Percentiles rank a stretch among this genome's conserved stretches.
These are phyloP conservation scores for Geosiphon pyriformis DNA, from an alignment of 192 early-diverging fungal genomes.

Conservation along the genomic window DNA sequence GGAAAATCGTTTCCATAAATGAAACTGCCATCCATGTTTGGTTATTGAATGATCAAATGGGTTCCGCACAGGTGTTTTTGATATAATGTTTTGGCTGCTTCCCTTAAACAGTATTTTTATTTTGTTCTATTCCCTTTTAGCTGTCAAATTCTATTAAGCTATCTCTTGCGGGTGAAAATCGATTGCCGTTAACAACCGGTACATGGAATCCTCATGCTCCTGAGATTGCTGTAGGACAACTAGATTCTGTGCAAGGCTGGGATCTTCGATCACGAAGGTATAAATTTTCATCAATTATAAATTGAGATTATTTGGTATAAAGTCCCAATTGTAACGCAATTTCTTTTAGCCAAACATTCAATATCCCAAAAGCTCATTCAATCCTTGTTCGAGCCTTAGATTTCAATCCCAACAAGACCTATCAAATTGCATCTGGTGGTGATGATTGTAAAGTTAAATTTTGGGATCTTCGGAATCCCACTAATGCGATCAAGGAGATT, in stretches of 20 bases:
- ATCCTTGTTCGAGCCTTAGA: constrained; percentile 67
- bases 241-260: constrained; percentile 59
- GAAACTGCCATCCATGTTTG: constrained; percentile 45
- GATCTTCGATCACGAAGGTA: constrained; percentile 57
- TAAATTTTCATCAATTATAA: too few relatives aligned
- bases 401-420: constrained; percentile 84
- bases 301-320: not conserved
- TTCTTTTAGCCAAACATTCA: constrained; percentile 38
- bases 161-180: constrained; percentile 24
- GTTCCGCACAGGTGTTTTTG: constrained; percentile 35
- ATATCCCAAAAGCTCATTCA: constrained; percentile 65
- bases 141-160: constrained; percentile 31
- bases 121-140: too few relatives aligned
- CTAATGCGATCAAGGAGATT: constrained; percentile 56
- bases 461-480: constrained; percentile 74
- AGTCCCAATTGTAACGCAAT: constrained; percentile 21
- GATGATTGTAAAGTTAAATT: constrained; percentile 83
- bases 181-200: constrained; percentile 38
- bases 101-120: too few relatives aligned
- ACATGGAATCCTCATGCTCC: constrained; percentile 62
- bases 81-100: too few relatives aligned
- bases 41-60: constrained; percentile 39
- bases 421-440: constrained; percentile 78
- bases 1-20: constrained; percentile 28
- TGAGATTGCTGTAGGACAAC: constrained; percentile 57